Base-by-base conservation (phyloP, 305 asterid genomes). In the Fraxinus nigra region DNA sequence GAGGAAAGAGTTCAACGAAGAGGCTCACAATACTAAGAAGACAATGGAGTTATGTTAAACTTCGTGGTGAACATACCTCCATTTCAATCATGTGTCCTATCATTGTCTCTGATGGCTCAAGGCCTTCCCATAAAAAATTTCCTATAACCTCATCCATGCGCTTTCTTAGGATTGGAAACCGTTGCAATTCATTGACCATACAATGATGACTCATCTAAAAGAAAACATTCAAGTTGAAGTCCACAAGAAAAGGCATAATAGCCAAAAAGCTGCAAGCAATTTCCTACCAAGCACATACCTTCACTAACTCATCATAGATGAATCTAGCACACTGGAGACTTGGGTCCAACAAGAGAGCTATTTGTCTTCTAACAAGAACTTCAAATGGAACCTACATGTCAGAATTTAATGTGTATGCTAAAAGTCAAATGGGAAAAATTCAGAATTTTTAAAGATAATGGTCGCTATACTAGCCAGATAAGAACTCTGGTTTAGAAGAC, bases 71-170 rank as follows among this genome's bases (percentile, higher is more conserved):
- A 72, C 32, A 82, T 78, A 97, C 99, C 98, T 97, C 99, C 99
- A 97, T 97, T 86, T 92, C 98, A 84, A 97, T 90, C 81, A 97
- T 89, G 87, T 93, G 97, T 9, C 98, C 90, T 78, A 97, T 95
- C 98, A 97, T 95, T 48, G 96, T 92, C 90, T 95, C 95, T n/a
- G 98, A 97, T 30, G 99, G 99, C 78, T 87, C 92, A 85, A 97
- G 96, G 83, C 99, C 99, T 90, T 89, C 97, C 79, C 91, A 88
- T 83, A 95, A 85, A 89, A 95, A 93, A 80, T 84, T 87, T 74
- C 94, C 93, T 35, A 89, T 86, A 72, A 90, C 97, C 81, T 89
- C 93, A 86, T 93, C 97, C 92, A 95, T 90, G 76, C 92, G 84
- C 85, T 86, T 91, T 70, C 90, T 86, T 43, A 95, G 88, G 86